Evolutionary conservation across 768 basidiomycete species (phyloP), one percentile per base, ranked within the genome.

Genomic region (Tylopilus felleus): DNA sequence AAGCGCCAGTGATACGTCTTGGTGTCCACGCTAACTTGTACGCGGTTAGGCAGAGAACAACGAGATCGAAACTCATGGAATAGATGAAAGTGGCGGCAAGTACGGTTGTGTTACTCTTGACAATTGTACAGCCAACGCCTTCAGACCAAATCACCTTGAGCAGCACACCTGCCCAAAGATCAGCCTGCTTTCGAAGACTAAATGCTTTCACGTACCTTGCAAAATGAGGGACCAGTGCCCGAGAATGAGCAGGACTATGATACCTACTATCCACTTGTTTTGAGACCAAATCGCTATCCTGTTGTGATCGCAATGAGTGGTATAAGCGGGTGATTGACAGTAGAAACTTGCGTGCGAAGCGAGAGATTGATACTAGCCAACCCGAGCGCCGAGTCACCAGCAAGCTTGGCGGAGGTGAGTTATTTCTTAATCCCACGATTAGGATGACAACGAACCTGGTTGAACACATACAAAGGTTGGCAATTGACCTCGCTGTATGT

Each of bases 1-100:
- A 44, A 27, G 38, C 28, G 6, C 64, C 59, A 40, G 59, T 51
- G 25, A 55, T 14, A 13, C 55, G 59, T 33, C 6, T n/a, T 19
- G 49, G 56, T 10, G 55, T 54, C 69, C 67, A 68, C 16, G 67
- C 68, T 22, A 89, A 77, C 63, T 85, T 88, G 68, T 79, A 82
- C 13, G 77, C 79, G 35, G 80, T 86, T 58, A 89, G 68, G 23
- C 73, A 55, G 42, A 88, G 75, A 36, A 88, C 84, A 27, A 78
- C 53, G 21, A 86, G 71, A 64, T 89, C 88, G 63, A 89, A 87
- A 62, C 75, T 74, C 88, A 89, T 90, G 28, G 86, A 82, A 60
- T 89, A 89, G 29, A 88, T 84, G 67, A 88, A 89, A 4, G 84
- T 84, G 3, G 83, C 82, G 5, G 84, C 83, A 29, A 88, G 77